phyloP scores from a whole-genome alignment of 2,329 filamentous ascomycete species.

The Cytospora mali region DNA sequence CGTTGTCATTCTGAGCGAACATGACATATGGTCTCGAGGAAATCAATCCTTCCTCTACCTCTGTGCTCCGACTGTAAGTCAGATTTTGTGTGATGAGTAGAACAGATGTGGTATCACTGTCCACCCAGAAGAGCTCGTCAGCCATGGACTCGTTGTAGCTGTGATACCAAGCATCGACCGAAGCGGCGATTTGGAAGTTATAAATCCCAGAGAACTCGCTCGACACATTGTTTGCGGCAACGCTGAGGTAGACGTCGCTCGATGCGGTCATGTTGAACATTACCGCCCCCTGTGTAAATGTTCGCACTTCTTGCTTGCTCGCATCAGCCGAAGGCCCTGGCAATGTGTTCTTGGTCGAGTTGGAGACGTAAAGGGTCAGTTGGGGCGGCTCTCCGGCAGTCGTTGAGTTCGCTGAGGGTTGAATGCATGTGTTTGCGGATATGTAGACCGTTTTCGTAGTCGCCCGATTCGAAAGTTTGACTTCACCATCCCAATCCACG shows the following conservation, averaged over 20 bases:
- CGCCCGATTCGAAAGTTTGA: conserved; percentile 32
- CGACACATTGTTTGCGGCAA: conserved; percentile 70
- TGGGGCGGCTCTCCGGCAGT: conserved; percentile 63
- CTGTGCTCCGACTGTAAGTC: conserved; percentile 56
- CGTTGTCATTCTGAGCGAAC: conserved; percentile 68
- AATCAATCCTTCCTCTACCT: conserved; percentile 58
- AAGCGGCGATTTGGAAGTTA: conserved; percentile 80
- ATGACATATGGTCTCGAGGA: conserved; percentile 70
- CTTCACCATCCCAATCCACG: conserved; percentile 26
- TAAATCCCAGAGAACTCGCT: conserved; percentile 66
- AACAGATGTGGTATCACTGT: conserved; percentile 79
- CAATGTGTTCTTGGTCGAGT: conserved; percentile 60
- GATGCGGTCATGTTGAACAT: conserved; percentile 64
- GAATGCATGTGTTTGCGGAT: conserved; percentile 82
- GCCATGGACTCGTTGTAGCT: conserved; percentile 53
- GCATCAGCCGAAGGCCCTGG: conserved; percentile 63
- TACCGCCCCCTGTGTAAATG: conserved; percentile 70
- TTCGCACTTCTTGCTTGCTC: conserved; percentile 47
- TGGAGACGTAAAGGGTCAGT: conserved; percentile 77
- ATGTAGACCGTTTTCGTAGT: conserved; percentile 66
- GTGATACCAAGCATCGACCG: conserved; percentile 78
- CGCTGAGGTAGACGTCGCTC: conserved; percentile 73
- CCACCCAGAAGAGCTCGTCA: conserved; percentile 71
- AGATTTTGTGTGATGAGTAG: conserved; percentile 78
- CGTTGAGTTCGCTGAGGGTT: conserved; percentile 62